phyloP scores from a whole-genome alignment of 1,284 basidiomycete genomes.

The Leccinum holopus region DNA sequence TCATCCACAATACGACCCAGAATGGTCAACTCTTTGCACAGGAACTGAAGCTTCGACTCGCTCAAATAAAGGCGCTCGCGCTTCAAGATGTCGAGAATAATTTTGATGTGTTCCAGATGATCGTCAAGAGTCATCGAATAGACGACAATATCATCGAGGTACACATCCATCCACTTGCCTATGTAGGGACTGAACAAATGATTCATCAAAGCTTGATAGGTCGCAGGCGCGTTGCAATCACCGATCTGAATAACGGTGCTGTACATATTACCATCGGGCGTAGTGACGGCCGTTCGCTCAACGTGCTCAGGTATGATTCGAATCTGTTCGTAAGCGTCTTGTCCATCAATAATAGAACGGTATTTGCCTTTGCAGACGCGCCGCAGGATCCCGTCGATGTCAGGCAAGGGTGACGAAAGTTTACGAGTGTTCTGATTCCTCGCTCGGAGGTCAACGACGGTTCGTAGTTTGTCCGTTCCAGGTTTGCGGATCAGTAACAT shows the following conservation, averaged over 20 bases:
- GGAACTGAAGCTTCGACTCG: background rate
- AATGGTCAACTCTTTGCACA: no score
- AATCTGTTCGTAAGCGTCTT: constrained; percentile 40
- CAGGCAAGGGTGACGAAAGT: constrained; percentile 34
- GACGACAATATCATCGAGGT: constrained; percentile 38
- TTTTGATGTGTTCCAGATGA: constrained; percentile 33
- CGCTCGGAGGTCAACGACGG: constrained; percentile 22
- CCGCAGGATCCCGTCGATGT: constrained; percentile 32
- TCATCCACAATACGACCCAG: no score
- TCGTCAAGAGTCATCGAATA: constrained; percentile 36
- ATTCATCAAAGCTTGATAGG: constrained; percentile 35
- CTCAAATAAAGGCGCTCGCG: constrained; percentile 18
- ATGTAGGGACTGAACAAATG: constrained; percentile 29
- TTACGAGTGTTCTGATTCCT: constrained; percentile 38
- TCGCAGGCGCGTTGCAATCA: constrained; percentile 30
- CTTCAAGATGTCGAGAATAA: constrained; percentile 27
- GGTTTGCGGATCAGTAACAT: constrained; percentile 37
- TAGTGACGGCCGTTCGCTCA: constrained; percentile 19
- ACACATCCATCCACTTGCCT: constrained; percentile 24
- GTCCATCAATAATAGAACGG: constrained; percentile 30
- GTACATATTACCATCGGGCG: constrained; percentile 37
- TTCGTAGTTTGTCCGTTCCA: constrained; percentile 18
- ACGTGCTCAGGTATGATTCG: constrained; percentile 35
- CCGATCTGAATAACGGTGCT: constrained; percentile 36
- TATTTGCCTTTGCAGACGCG: constrained; percentile 20